A percentile compares a stretch with the other conserved stretches of the same genome.
phyloP scores from a whole-genome alignment of 768 basidiomycete species.

The Agrocybe pediades region DNA sequence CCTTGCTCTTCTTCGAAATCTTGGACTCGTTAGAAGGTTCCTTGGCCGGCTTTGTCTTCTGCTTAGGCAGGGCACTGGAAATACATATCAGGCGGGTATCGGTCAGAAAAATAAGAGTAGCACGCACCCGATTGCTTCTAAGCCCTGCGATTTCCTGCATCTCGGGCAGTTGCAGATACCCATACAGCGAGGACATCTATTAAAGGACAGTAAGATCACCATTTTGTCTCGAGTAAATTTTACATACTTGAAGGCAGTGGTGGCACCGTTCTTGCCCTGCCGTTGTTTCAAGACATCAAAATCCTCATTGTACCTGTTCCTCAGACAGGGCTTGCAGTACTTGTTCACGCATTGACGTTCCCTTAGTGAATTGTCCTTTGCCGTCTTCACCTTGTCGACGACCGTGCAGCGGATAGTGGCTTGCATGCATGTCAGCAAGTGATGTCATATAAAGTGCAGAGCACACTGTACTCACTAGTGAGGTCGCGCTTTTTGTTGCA shows the following conservation, averaged over 20 bases:
- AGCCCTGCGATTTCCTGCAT: slow-evolving; percentile 66
- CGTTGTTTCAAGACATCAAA: slow-evolving; percentile 38
- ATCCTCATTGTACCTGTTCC: slow-evolving; percentile 65
- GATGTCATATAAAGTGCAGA: neutral
- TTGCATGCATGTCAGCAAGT: neutral
- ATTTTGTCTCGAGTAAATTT: neutral
- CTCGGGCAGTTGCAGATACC: slow-evolving; percentile 66
- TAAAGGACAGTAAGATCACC: neutral
- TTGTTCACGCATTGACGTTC: slow-evolving; percentile 53
- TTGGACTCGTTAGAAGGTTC: slow-evolving; percentile 1
- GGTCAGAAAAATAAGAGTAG: neutral
- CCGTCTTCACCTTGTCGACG: slow-evolving; percentile 18
- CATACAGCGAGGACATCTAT: slow-evolving; percentile 70
- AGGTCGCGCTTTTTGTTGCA: slow-evolving; percentile 64
- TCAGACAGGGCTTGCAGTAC: slow-evolving; percentile 68
- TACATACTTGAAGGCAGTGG: slow-evolving; percentile 50
- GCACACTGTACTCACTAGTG: slow-evolving; percentile 47
- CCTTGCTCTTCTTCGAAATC: slow-evolving; percentile 11
- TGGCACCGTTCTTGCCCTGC: slow-evolving; percentile 34
- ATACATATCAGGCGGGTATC: neutral
- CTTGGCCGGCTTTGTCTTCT: slow-evolving; percentile 10
- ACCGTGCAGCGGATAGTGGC: slow-evolving; percentile 37
- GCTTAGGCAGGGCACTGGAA: slow-evolving; percentile 12
- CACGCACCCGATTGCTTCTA: slow-evolving; percentile 60
- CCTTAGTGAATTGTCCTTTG: slow-evolving; percentile 21